Base-by-base conservation (phyloP, 495 filamentous ascomycete species). In the Hapsidospora chrysogenum region DNA sequence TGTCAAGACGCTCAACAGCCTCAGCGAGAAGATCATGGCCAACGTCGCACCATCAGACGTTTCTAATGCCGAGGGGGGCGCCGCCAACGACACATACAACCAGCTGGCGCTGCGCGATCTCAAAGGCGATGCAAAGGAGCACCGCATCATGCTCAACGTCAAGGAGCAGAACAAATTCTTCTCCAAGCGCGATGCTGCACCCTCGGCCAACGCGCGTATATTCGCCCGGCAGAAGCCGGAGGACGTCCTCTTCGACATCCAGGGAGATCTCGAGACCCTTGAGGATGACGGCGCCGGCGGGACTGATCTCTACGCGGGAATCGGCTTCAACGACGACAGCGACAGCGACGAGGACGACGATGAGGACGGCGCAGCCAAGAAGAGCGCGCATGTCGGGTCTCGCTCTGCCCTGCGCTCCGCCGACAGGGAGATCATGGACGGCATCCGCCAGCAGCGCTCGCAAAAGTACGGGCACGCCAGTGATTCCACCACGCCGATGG, bases 11-110 rank as follows among this genome's bases (percentile, higher is more conserved):
- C 57, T 96, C 31, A 97, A 97, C 51, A 78, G 61, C 35, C 61
- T 94, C 36, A 89, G 80, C 45, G 79, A 85, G 45, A 95, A 89
- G 50, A 77, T 97, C 43, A 78, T 97, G 62, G 78, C 78, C 20
- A 78, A 83, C 38, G 82, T 92, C 13, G 68, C 76, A 4, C 78
- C 84, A 1, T 69, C 76, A 4, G 89, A 94, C 47, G 54, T 64
- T 15, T n/a, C n/a, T n/a, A 72, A 82, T 38, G 64, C 72, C 9
- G 41, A 68, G 56, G 68, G 71, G 36, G 81, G 75, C 9, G 57
- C 78, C 42, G 81, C 92, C 42, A 80, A 85, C 43, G 74, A 72
- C 37, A 75, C 79, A 3, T 86, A 76, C 45, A 64, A 75, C 41
- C 56, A 80, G 44, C 62, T 95, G 28, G 66, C 70, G 16, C 63